Base-by-base conservation (phyloP, 331 rosid genomes). In the Erythrophleum ivorense region DNA sequence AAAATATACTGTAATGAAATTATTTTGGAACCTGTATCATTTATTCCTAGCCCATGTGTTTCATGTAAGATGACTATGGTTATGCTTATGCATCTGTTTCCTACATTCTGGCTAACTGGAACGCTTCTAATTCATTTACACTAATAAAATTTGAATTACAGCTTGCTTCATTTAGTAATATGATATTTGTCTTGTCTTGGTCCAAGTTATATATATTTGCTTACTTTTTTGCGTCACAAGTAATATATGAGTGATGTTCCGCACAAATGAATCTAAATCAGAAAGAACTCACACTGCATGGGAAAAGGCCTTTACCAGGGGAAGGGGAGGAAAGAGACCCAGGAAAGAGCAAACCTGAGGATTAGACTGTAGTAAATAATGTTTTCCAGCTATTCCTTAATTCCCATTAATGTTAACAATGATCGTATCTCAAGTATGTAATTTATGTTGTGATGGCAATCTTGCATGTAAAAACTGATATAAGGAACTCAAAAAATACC, bases 401-500 rank as follows among this genome's bases (percentile, higher is more conserved):
- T 57, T n/a, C 54, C 62, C 29, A 55, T 34, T 16, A 2, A 9
- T 48, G 12, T 18, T 18, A 16, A n/a, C 13, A 40, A 62, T 9
- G 52, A 75, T 57, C 48, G 9, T 24, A 24, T 24, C 36, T 21
- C 24, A 19, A 48, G 43, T 18, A 33, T 79, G 55, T 57, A 43
- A 6, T 15, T 41, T 13, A 62, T 54, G 29, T 63, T 67, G 14
- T 19, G 12, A 46, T 31, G 5, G 12, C 21, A 59, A 71, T 57
- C 41, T 12, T 29, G 3, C 2, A 31, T n/a, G 24, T 2, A 1
- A 19, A 29, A 34, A 38, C 55, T 36, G 45, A 33, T 71, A 52
- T 13, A 12, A 14, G 63, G 68, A 55, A 57, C 34, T 66, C 36
- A 71, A 55, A 2, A 50, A 74, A 49, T 92, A 92, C 97, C 97